phyloP scores from a whole-genome alignment of 2,329 filamentous ascomycete species.

The Coleophoma cylindrospora region DNA sequence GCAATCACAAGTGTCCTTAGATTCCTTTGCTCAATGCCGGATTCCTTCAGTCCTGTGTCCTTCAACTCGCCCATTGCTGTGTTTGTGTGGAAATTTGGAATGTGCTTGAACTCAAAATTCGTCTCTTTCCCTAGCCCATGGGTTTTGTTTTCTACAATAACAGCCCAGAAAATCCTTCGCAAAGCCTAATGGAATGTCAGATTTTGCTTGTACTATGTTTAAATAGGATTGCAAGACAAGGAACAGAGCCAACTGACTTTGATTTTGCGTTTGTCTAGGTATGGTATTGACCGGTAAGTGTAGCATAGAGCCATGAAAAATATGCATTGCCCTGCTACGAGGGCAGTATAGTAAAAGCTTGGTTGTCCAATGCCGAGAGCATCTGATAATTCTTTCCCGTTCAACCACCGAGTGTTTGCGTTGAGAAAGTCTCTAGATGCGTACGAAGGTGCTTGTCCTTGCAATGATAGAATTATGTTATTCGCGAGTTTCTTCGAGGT shows the following conservation, averaged over 20 bases:
- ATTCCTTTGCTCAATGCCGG: conserved; percentile 40
- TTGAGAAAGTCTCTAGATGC: conserved; percentile 62
- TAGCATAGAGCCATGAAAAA: conserved; percentile 28
- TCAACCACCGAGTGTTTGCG: conserved; percentile 65
- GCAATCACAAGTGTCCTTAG: conserved; percentile 38
- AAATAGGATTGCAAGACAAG: not conserved
- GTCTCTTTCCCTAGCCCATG: conserved; percentile 56
- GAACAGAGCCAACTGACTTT: conserved; percentile 26
- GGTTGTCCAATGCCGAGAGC: conserved; percentile 36
- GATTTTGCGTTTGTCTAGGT: conserved; percentile 43
- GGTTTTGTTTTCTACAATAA: conserved; percentile 58
- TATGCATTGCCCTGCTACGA: conserved; percentile 22
- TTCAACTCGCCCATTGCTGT: conserved; percentile 28
- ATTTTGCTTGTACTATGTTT: not conserved
- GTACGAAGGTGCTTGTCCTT: conserved; percentile 59
- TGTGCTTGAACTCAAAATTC: conserved; percentile 67
- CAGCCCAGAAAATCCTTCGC: conserved; percentile 43
- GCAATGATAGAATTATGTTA: conserved; percentile 69
- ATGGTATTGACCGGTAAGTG: conserved; percentile 41
- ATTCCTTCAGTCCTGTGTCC: conserved; percentile 19
- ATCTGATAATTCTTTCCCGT: conserved; percentile 58
- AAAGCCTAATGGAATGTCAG: conserved; percentile 5
- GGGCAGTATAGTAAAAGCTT: conserved; percentile 16
- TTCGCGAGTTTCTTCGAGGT: conserved; percentile 63
- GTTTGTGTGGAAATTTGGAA: conserved; percentile 46